These are phyloP conservation scores for Cladophialophora psammophila DNA, from an alignment of 2,329 filamentous ascomycete species.

Conservation along the genomic window DNA sequence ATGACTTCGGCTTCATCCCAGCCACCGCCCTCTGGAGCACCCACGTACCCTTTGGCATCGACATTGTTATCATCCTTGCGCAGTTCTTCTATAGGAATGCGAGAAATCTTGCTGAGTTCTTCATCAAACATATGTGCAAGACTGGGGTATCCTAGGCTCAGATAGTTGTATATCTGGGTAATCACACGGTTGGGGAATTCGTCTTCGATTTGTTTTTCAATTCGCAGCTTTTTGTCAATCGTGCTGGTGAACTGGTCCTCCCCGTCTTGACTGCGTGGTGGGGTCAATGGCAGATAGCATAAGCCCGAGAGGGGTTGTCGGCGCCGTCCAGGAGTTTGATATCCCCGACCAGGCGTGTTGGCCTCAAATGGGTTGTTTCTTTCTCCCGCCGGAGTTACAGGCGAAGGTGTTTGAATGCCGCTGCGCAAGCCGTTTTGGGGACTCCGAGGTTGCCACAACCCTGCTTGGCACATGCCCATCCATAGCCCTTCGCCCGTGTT, in stretches of 20 bases:
- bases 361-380: slow-evolving; percentile 43
- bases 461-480: slow-evolving; percentile 43
- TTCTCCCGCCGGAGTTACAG: slow-evolving; percentile 49
- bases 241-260: slow-evolving; percentile 46
- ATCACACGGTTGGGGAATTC: slow-evolving; percentile 87
- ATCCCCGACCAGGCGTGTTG: slow-evolving; percentile 30
- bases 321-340: slow-evolving; percentile 43
- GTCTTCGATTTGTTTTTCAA: slow-evolving; percentile 57
- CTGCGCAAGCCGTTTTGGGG: slow-evolving; percentile 40
- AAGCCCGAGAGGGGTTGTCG: slow-evolving; percentile 20
- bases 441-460: slow-evolving; percentile 38
- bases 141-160: slow-evolving; percentile 89
- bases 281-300: slow-evolving; percentile 46
- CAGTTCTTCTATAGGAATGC: slow-evolving; percentile 72
- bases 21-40: slow-evolving; percentile 48
- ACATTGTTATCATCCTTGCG: slow-evolving; percentile 72
- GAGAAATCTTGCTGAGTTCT: slow-evolving; percentile 82
- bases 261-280: slow-evolving; percentile 58
- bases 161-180: slow-evolving; percentile 96
- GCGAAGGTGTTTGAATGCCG: slow-evolving; percentile 50
- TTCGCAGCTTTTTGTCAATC: slow-evolving; percentile 44
- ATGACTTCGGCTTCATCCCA: slow-evolving; percentile 56
- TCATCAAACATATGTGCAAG: slow-evolving; percentile 83
- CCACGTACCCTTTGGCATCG: slow-evolving; percentile 76
- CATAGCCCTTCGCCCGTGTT: slow-evolving; percentile 40